Evolutionary conservation across 2,329 filamentous ascomycete genomes (phyloP), one percentile per base, ranked within the genome.

Genomic region (Neonectria coccinea): DNA sequence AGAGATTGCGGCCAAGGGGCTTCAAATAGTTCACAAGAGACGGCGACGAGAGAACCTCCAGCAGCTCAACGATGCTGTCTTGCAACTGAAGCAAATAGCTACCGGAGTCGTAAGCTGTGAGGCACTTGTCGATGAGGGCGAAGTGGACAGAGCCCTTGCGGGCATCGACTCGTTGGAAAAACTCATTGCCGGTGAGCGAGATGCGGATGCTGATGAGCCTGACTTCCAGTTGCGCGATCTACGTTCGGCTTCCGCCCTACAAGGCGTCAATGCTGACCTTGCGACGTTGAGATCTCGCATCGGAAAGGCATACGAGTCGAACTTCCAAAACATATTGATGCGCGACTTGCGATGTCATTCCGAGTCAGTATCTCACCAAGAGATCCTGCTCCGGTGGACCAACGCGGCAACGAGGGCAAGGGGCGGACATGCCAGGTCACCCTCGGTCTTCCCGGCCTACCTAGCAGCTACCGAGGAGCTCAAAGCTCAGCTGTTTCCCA

Each of bases 361-460:
- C 29, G 89, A 92, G 57, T 88, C 85, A 2, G 90, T 96, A 2
- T 89, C 93, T 1, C 81, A 82, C 1, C 81, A 88, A 36, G 90
- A 93, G 52, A 95, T 97, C 1, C 81, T 99, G 12, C 89, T 92
- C 71, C 88, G 96, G 69, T 97, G 95, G 93, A 92, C 91, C 59
- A 89, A 87, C 70, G 89, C 93, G 18, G 92, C 92, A 25, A 88
- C 91, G 73, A 88, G 93, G 65, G 84, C 88, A 45, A 89, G 92
- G 56, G 91, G 92, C 36, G 84, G 83, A 4, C 89, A 92, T 70
- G 83, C 85, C 56, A 85, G 91, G 65, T 88, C 89, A 52, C 85
- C 91, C 18, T 92, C 91, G 0, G 84, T 85, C 4, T 89, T 92
- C 57, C 94, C 95, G 1, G 86, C 91, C 3, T 99, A 97, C 79